These are phyloP conservation scores for Arthroderma uncinatum DNA, from an alignment of 2,329 filamentous ascomycete genomes.

Conservation along the genomic window DNA sequence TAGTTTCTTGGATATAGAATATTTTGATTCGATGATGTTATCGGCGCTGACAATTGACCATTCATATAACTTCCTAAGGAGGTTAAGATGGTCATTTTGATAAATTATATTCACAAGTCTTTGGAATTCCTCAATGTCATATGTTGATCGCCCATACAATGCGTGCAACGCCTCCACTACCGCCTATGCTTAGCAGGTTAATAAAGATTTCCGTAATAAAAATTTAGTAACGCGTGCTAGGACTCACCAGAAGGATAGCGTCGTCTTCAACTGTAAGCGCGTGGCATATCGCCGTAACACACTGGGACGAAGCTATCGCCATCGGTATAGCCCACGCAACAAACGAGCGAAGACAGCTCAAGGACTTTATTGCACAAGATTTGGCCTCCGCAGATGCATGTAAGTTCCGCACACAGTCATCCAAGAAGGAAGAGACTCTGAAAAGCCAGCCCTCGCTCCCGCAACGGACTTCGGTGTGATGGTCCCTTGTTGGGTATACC, in stretches of 20 bases:
- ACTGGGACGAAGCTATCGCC: constrained; percentile 60
- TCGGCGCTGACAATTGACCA: constrained; percentile 71
- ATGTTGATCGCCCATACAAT: constrained; percentile 63
- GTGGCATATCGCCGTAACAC: constrained; percentile 58
- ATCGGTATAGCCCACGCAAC: constrained; percentile 82
- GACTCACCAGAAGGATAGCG: constrained; percentile 59
- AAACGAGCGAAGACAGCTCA: constrained; percentile 65
- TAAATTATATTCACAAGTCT: constrained; percentile 72
- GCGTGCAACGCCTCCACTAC: constrained; percentile 75
- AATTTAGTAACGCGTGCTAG: constrained; percentile 3
- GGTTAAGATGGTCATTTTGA: constrained; percentile 54
- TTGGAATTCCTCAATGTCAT: constrained; percentile 66
- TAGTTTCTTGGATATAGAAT: constrained; percentile 84
- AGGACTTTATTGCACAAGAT: constrained; percentile 60
- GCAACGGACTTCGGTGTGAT: constrained; percentile 52
- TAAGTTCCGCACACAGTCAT: constrained; percentile 57
- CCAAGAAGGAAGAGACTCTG: constrained; percentile 63
- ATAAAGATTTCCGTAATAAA: not conserved
- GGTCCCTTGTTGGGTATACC: constrained; percentile 62
- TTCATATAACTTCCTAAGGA: constrained; percentile 63
- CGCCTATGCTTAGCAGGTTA: constrained; percentile 41
- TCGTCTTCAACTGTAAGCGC: constrained; percentile 60
- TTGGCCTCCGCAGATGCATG: constrained; percentile 56
- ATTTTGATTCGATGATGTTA: constrained; percentile 82
- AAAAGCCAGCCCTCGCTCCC: constrained; percentile 80